A percentile compares a stretch with the other conserved stretches of the same genome.
Evolutionary conservation across 768 basidiomycete genomes (phyloP).

Genomic region (Boletus patriciae): DNA sequence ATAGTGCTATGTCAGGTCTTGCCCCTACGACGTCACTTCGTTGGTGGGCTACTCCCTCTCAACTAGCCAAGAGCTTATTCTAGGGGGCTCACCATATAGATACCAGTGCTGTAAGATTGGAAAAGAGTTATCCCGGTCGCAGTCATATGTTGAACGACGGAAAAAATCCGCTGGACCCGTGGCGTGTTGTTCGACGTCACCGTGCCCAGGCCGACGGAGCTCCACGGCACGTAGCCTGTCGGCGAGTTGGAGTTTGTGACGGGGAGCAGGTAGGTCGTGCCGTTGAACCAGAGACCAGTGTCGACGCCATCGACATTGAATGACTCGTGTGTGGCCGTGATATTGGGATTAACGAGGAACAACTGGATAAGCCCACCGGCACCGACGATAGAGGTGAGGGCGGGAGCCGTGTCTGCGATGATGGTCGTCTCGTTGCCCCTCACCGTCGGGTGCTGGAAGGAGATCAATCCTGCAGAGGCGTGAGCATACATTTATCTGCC

Average conservation of each 20-base stretch:
- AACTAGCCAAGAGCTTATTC: not conserved
- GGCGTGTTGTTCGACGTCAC: constrained; percentile 17
- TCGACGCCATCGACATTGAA: constrained; percentile 23
- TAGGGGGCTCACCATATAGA: constrained; percentile 19
- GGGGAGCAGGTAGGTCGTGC: constrained; percentile 23
- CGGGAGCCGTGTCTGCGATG: constrained; percentile 22
- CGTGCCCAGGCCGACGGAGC: constrained; percentile 9
- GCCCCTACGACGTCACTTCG: too few relatives aligned
- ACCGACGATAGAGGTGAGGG: not conserved
- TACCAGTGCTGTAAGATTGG: constrained; percentile 20
- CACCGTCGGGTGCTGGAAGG: constrained; percentile 28
- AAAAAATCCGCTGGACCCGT: constrained; percentile 18
- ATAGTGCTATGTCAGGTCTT: too few relatives aligned
- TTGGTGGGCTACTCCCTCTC: too few relatives aligned
- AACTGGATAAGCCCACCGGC: constrained; percentile 9
- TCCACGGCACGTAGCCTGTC: constrained; percentile 13
- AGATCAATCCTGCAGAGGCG: constrained; percentile 24
- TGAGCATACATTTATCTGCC: not conserved
- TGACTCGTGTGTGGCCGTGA: not conserved
- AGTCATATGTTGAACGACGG: constrained; percentile 16
- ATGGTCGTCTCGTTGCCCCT: constrained; percentile 22
- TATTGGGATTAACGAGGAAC: constrained; percentile 16
- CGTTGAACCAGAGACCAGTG: constrained; percentile 21
- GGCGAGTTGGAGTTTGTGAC: constrained; percentile 10
- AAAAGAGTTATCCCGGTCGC: constrained; percentile 21